A percentile compares a stretch with the other conserved stretches of the same genome.
phyloP scores from a whole-genome alignment of 163 green algal species.

The Scenedesmus sp. region DNA sequence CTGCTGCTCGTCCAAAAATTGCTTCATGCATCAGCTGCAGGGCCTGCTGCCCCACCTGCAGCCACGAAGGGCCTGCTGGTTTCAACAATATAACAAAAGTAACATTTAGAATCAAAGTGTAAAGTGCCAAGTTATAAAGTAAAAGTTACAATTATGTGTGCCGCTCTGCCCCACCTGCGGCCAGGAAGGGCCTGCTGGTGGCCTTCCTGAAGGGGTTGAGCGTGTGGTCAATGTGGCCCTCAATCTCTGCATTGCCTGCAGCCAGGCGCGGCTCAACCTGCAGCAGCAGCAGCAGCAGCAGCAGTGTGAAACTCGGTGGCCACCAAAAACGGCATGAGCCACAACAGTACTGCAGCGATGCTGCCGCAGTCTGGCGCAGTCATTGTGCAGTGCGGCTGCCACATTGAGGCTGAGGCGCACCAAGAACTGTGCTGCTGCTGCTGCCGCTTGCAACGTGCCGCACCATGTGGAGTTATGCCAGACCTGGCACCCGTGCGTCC shows the following conservation, averaged over 20 bases:
- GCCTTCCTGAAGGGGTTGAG: slow-evolving; percentile 75
- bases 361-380: no score
- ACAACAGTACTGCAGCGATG: no score
- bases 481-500: slow-evolving; percentile 17
- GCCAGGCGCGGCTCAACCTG: slow-evolving; percentile 45
- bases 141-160: not conserved
- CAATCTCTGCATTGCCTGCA: slow-evolving; percentile 25
- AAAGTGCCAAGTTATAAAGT: not conserved
- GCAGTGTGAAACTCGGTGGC: not conserved
- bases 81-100: no score
- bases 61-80: slow-evolving; percentile 75
- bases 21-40: not conserved
- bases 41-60: not conserved
- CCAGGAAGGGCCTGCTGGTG: slow-evolving; percentile 77
- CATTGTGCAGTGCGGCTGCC: no score
- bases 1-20: not conserved
- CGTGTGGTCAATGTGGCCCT: slow-evolving; percentile 48
- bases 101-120: no score
- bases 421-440: no score
- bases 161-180: slow-evolving; percentile 5
- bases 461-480: slow-evolving; percentile 51
- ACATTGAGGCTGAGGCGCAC: no score
- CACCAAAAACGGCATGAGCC: no score
- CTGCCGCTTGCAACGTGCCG: not conserved
- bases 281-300: not conserved